Percentiles rank a stretch among this genome's conserved stretches.
Evolutionary conservation across 2,329 filamentous ascomycete species (phyloP).

Genomic region (Ciborinia camelliae): DNA sequence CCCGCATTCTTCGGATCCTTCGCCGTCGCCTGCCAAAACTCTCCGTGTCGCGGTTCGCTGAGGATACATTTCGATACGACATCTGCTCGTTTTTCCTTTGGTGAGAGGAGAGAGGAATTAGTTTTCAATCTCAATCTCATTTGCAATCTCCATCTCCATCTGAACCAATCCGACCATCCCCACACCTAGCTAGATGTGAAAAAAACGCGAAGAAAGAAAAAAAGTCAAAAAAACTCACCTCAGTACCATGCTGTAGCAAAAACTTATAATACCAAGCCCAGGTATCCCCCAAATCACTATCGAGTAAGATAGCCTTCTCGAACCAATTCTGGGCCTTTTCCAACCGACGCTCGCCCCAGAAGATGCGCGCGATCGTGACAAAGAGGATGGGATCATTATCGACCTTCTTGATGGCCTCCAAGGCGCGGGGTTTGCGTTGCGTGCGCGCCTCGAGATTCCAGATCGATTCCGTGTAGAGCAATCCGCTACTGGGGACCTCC

Average conservation of each 20-base stretch:
- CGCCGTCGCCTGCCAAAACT: constrained; percentile 80
- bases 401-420: constrained; percentile 96
- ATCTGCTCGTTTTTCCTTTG: constrained; percentile 79
- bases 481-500: constrained; percentile 81
- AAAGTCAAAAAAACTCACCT: constrained; percentile 43
- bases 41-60: constrained; percentile 87
- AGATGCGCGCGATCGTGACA: constrained; percentile 88
- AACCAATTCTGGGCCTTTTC: constrained; percentile 98
- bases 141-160: not conserved
- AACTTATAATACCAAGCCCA: constrained; percentile 99
- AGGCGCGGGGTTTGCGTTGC: constrained; percentile 82
- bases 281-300: constrained; percentile 82
- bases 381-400: constrained; percentile 89
- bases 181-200: no score
- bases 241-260: constrained; percentile 83
- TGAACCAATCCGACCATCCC: no score
- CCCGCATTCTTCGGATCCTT: constrained; percentile 82
- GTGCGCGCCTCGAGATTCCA: constrained; percentile 90
- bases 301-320: constrained; percentile 86
- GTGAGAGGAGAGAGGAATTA: constrained; percentile 21
- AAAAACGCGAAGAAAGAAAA: no score
- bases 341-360: constrained; percentile 88
- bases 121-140: constrained; percentile 1
- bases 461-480: constrained; percentile 92
- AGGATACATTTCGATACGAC: constrained; percentile 75